Evolutionary conservation across 768 basidiomycete genomes (phyloP), one percentile per base, ranked within the genome.

Genomic region (Pleurotus salmoneostramineus): DNA sequence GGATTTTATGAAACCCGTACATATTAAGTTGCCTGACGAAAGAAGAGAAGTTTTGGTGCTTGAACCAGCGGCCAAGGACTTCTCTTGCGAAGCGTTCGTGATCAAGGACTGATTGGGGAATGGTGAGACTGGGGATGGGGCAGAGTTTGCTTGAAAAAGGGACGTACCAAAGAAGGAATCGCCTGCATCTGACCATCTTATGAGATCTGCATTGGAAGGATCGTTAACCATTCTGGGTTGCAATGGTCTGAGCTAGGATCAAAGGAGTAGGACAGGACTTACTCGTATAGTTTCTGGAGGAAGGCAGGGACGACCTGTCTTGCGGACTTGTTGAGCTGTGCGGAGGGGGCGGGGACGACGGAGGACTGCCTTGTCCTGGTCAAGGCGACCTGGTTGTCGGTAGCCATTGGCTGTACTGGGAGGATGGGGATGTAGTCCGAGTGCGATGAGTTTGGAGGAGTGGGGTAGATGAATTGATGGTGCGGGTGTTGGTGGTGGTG

Each of bases 1-100:
- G 95, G 48, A 98, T 93, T 76, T 91, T 91, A 80, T 92, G 91
- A 70, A 95, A 94, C 56, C 92, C 92, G 71, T 95, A 97, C 91
- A 95, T 95, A 79, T 95, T 97, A 63, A 95, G 80, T 68, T 97
- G 93, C 11, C 93, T 82, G 14, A 95, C 93, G 64, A 97, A 97
- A 35, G 89, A 91, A 58, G 84, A 83, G 72, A 97, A 98, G 70
- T 96, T 97, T 60, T 89, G 87, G 74, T 98, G 97, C 70, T 99
- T 99, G 85, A 98, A 99, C 87, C 90, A 98, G 44, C 87, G 83
- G 3, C 93, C 93, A 5, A 98, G 83, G 34, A 97, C 84, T 71
- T 96, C 90, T 40, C 85, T 84, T 2, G 93, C 90, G 68, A 98
- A 92, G 32, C 87, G 86, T 69, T 96, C 93, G 64, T 92, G 90